Conservation (phyloP, 2,329 filamentous ascomycete genomes). For the Geosmithia flava region DNA sequence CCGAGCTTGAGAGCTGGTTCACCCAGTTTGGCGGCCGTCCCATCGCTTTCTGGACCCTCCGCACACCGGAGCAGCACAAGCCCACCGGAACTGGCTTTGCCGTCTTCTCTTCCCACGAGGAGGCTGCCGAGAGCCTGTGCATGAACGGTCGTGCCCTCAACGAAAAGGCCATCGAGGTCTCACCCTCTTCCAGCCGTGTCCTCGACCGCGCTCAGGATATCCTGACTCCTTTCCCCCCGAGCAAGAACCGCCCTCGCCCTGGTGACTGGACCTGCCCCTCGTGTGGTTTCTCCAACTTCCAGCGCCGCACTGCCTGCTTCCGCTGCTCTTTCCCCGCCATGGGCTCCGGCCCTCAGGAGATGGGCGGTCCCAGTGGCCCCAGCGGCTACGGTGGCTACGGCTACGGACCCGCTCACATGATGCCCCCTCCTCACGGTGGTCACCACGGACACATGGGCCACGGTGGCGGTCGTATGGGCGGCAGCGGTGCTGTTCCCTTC, state of each 20-base stretch:
- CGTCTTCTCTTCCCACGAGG: constrained; percentile 97
- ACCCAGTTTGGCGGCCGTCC: constrained; percentile 96
- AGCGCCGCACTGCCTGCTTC: constrained; percentile 96
- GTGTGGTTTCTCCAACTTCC: constrained; percentile 98
- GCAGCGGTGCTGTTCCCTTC: constrained; percentile 85
- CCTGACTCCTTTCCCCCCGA: constrained; percentile 91
- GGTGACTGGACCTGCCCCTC: constrained; percentile 99
- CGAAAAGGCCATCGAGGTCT: constrained; percentile 98
- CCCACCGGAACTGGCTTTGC: constrained; percentile 98
- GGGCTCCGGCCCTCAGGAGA: constrained; percentile 58
- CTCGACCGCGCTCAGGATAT: constrained; percentile 93
- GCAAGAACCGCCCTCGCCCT: constrained; percentile 93
- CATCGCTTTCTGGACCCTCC: constrained; percentile 97
- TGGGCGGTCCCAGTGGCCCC: constrained; percentile 33
- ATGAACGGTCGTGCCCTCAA: constrained; percentile 98
- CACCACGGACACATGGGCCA: constrained; percentile 37
- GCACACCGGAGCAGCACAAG: constrained; percentile 97
- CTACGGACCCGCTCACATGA: constrained; percentile 61
- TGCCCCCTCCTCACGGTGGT: constrained; percentile 53
- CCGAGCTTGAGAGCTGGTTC: constrained; percentile 98
- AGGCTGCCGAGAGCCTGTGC: constrained; percentile 95
- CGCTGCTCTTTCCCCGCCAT: constrained; percentile 98
- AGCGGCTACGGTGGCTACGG: constrained; percentile 46
- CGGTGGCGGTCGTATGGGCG: constrained; percentile 60
- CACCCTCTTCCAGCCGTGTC: constrained; percentile 91